Evolutionary conservation across 116 monocot genomes (phyloP).

Genomic region (Iris pallida): DNA sequence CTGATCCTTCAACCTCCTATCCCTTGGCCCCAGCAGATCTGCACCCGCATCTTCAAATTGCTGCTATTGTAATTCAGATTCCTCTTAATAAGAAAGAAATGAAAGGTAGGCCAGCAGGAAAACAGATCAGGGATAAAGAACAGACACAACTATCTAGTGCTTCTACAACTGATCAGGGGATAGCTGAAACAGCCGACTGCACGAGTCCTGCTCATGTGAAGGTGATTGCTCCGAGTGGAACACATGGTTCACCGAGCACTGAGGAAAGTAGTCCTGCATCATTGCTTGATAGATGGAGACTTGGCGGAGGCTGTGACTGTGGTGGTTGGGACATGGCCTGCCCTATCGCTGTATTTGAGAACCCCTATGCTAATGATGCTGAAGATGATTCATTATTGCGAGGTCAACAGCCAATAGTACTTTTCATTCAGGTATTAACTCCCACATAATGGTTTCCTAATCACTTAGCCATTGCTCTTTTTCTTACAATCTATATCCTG

Average conservation of each 20-base stretch:
- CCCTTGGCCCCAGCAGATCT: conserved; percentile 53
- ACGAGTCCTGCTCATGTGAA: conserved; percentile 36
- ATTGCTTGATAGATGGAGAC: conserved; percentile 86
- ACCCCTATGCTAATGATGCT: conserved; percentile 14
- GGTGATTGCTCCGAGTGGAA: conserved; percentile 56
- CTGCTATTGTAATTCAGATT: conserved; percentile 57
- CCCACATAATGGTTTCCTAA: neutral
- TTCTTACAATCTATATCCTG: no score
- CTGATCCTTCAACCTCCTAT: conserved; percentile 32
- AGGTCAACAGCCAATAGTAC: conserved; percentile 30
- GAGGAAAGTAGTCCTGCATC: conserved; percentile 55
- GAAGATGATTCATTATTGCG: conserved; percentile 12
- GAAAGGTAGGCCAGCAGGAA: conserved; percentile 16
- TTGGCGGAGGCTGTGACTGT: conserved; percentile 83
- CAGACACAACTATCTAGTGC: neutral
- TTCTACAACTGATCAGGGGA: conserved; percentile 9
- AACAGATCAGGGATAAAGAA: conserved; percentile 7
- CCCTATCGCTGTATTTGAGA: conserved; percentile 62
- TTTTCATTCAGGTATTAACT: conserved; percentile 63
- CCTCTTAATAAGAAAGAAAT: conserved; percentile 47
- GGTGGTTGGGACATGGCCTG: conserved; percentile 98
- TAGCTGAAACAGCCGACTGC: neutral
- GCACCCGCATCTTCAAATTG: conserved; percentile 60
- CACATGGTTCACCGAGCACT: conserved; percentile 43
- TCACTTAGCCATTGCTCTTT: no score